Base-by-base conservation (phyloP, 805 yeast species). In the Grigorovia jiainica region DNA sequence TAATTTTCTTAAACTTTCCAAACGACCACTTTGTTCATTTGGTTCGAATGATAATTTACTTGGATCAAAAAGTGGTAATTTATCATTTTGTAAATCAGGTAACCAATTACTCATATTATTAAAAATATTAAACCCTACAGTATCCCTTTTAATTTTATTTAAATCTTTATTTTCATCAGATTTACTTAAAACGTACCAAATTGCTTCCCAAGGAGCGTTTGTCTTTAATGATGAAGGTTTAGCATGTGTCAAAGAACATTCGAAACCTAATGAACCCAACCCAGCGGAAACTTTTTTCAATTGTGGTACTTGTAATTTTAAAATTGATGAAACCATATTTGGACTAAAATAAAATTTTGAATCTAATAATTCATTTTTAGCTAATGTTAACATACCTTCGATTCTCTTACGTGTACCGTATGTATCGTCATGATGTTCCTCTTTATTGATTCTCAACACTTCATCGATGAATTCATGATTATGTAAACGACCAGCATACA, bases 381-480 rank as follows among this genome's bases (percentile, higher is more conserved):
- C 97, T 55, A 90, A 67, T 0, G 92, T 84, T 24, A 87, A 66
- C 97, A 92, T 92, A 11, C 97, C 97, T 58, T 79, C 78, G 35
- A 92, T 85, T 57, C 99, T 72, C 44, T 83, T 81, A 19, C 74
- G 69, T 0, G 99, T 92, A 38, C 82, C 82, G 60, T 86, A 92
- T 0, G 73, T 68, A 5, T 69, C 73, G 21, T 70, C 69, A 7
- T 27, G 36, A 18, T 78, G 71, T 7, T 61, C 61, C 2, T 56
- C 64, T 20, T 61, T 55, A 54, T 79, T 73, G 48, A 78, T 63
- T n/a, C 70, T 67, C 42, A 86, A 68, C 36, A 89, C 71, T 49
- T 68, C 74, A 21, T 75, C 68, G 34, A 90, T 68, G 53, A 90
- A 92, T 16, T 72, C 76, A 20, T 60, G 57, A 55, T 82, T 73